Evolutionary conservation across 805 yeast species (phyloP).

Genomic region (Myxozyma monticola): DNA sequence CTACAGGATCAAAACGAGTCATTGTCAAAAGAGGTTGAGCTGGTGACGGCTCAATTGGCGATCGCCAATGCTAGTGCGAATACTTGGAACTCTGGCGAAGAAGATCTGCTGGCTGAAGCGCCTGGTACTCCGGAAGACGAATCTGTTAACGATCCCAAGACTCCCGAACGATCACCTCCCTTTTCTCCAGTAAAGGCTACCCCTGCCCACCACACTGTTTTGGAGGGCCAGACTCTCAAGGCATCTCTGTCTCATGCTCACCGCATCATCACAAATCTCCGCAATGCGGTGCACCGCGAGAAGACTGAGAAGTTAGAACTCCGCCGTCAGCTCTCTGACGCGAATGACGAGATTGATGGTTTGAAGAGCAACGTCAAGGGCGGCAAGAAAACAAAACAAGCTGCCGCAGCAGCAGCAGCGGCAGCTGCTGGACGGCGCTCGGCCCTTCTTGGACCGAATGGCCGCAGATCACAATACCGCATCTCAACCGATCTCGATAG

Average conservation of each 20-base stretch:
- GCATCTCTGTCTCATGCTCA: constrained; percentile 67
- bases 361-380: constrained; percentile 1
- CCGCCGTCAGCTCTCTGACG: constrained; percentile 35
- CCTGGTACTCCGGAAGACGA: constrained; percentile 15
- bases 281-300: constrained; percentile 50
- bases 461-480: constrained; percentile 18
- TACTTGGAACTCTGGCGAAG: constrained; percentile 3
- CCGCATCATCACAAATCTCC: constrained; percentile 59
- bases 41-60: constrained; percentile 31
- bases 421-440: not conserved
- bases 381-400: constrained; percentile 8
- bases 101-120: not conserved
- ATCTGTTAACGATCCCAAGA: constrained; percentile 22
- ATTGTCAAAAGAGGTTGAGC: constrained; percentile 28
- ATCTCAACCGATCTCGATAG: constrained; percentile 20
- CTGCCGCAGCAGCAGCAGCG: not conserved
- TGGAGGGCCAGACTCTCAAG: constrained; percentile 66
- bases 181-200: constrained; percentile 40
- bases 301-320: constrained; percentile 46
- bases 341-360: constrained; percentile 34
- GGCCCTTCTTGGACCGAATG: constrained; percentile 16
- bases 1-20: constrained; percentile 33
- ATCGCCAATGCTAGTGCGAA: not conserved
- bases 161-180: constrained; percentile 38
- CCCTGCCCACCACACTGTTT: constrained; percentile 36